Evolutionary conservation across 176 grass and related monocot genomes (phyloP).

Genomic region (Panicum miliaceum): DNA sequence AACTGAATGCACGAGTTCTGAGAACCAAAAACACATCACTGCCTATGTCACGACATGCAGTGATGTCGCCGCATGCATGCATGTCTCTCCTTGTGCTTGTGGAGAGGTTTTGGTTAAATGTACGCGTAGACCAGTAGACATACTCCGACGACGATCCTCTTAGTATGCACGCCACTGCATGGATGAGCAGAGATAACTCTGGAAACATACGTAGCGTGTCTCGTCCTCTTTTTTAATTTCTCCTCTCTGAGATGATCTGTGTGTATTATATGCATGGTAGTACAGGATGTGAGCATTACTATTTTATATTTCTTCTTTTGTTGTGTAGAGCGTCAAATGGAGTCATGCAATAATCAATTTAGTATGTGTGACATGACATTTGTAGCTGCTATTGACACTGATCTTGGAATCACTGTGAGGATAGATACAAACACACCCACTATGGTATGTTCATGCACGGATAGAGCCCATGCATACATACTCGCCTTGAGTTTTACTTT

Average conservation of each 20-base stretch:
- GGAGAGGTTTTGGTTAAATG: slow-evolving; percentile 13
- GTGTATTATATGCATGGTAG: background rate
- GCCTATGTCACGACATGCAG: background rate
- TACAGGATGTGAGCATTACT: background rate
- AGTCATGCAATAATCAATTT: slow-evolving; percentile 15
- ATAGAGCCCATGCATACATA: background rate
- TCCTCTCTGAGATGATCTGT: background rate
- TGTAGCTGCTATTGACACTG: slow-evolving; percentile 32
- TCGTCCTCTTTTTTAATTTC: background rate
- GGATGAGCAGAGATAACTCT: background rate
- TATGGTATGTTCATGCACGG: background rate
- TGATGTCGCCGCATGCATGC: background rate
- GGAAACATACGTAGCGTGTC: background rate
- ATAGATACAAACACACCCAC: background rate
- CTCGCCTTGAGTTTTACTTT: slow-evolving; percentile 5
- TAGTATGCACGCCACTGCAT: background rate
- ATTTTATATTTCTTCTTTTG: background rate
- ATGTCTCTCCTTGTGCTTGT: background rate
- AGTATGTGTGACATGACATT: slow-evolving; percentile 29
- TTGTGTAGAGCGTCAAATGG: slow-evolving; percentile 1
- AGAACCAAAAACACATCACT: background rate
- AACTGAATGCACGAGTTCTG: background rate
- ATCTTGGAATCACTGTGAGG: background rate
- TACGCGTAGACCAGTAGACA: background rate
- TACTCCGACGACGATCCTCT: too few species aligned